Conservation (phyloP, 73 alveolate genomes). For the Paramecium pentaurelia region DNA sequence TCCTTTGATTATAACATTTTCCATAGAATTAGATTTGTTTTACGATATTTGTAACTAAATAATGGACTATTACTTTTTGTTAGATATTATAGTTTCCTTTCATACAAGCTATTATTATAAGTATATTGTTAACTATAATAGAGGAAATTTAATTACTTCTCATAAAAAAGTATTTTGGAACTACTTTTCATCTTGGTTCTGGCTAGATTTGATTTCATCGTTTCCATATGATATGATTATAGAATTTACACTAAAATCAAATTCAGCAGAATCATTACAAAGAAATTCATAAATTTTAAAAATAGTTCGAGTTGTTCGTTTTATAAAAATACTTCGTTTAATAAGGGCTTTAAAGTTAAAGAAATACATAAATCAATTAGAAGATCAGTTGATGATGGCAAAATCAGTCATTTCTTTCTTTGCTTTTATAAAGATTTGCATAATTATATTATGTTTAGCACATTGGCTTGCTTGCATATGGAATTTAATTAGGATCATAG, state of each 20-base stretch:
- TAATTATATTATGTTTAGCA: neutral
- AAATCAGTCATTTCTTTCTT: neutral
- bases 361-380: neutral
- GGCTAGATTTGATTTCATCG: neutral
- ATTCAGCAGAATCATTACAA: neutral
- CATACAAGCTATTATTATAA: conserved; percentile 5
- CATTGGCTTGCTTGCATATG: conserved; percentile 46
- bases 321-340: conserved; percentile 3
- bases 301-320: neutral
- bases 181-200: conserved; percentile 5
- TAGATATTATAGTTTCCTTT: neutral
- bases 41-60: neutral
- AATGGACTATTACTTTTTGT: conserved; percentile 14
- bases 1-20: conserved; percentile 16
- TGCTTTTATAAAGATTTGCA: neutral
- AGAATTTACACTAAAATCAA: neutral
- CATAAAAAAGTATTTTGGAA: neutral
- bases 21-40: neutral
- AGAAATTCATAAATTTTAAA: conserved; percentile 13
- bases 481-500: neutral
- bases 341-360: conserved; percentile 29
- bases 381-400: neutral
- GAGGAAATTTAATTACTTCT: conserved; percentile 18
- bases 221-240: conserved; percentile 24
- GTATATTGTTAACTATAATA: neutral